Percentiles rank a stretch among this genome's conserved stretches.
Evolutionary conservation across 148 eudicot species (phyloP).

Genomic region (Rhododendron ovatum): DNA sequence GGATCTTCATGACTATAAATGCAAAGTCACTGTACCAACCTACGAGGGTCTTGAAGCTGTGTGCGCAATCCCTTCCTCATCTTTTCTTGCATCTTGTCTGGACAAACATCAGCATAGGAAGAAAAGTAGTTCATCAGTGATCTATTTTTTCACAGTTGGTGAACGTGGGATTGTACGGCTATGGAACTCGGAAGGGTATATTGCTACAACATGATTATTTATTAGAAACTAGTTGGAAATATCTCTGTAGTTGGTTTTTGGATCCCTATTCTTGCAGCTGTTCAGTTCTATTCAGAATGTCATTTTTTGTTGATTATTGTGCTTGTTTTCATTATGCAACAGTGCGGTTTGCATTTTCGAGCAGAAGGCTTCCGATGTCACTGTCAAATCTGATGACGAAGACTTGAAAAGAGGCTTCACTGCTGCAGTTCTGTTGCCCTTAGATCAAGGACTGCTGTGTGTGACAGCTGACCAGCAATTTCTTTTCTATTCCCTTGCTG

Average conservation of each 20-base stretch:
- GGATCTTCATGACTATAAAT: constrained; percentile 73
- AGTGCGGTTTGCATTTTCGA: constrained; percentile 74
- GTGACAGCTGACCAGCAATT: constrained; percentile 93
- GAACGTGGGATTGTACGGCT: constrained; percentile 92
- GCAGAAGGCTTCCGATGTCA: constrained; percentile 83
- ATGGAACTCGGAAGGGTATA: constrained; percentile 86
- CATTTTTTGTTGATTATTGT: background rate
- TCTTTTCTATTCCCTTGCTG: constrained; percentile 56
- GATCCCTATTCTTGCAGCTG: constrained; percentile 1
- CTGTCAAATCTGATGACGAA: constrained; percentile 55
- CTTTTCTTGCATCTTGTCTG: constrained; percentile 48
- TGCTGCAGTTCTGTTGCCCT: constrained; percentile 80
- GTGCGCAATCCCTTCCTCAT: constrained; percentile 50
- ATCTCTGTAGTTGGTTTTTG: background rate
- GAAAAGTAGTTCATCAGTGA: constrained; percentile 31
- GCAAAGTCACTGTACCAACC: constrained; percentile 53
- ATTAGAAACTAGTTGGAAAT: background rate
- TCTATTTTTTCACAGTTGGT: constrained; percentile 81
- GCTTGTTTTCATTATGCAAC: constrained; percentile 30
- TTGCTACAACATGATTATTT: constrained; percentile 11
- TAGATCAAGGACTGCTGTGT: constrained; percentile 71
- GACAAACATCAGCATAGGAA: constrained; percentile 30
- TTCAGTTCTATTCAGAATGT: background rate
- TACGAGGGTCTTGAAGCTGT: constrained; percentile 83
- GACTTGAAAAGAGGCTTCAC: constrained; percentile 78